Evolutionary conservation across 768 basidiomycete genomes (phyloP), one percentile per base, ranked within the genome.

Genomic region (Agaricus blazei): DNA sequence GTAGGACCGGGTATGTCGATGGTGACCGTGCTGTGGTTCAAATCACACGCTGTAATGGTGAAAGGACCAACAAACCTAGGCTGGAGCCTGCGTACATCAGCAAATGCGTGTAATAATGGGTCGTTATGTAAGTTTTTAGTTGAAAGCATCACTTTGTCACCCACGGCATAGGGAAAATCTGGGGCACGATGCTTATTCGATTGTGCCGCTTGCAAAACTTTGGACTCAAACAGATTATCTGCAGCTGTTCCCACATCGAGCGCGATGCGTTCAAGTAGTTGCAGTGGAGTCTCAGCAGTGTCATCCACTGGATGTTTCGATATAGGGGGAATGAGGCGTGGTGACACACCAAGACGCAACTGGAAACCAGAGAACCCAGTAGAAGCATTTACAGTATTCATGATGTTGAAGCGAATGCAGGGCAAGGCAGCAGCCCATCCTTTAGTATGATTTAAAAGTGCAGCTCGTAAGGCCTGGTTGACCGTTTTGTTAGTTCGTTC

Each of bases 401-500:
- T 76, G 4, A 72, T 53, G 3, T 61, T 56, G 52, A 74, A 75
- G 2, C 68, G 53, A 0, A 75, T 55, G 0, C 44, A 46, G 0
- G 70, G 73, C 0, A 76, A 58, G 0, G 63, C 60, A 0, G 24
- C 14, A 0, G 63, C 59, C 75, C 72, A 77, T 0, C 67, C 69
- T 3, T 53, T 19, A 19, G 19, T 60, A 56, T 76, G 72, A 26
- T 71, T 65, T 0, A 54, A 24, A 4, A 67, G 63, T 0, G 73
- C 68, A 44, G 60, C 70, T 0, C 65, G 54, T 0, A 75, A 42
- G 0, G 41, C 48, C 48, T 75, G 72, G 28, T 58, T 63, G 0
- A 75, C 46, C 0, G 70, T 75, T 29, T 71, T 69, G 59, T 75
- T 74, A 0, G 65, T 67, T 76, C 69, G 0, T 19, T 19, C 19